Conservation (phyloP, 2,329 filamentous ascomycete species). For the Penicillium aurantiogriseum region DNA sequence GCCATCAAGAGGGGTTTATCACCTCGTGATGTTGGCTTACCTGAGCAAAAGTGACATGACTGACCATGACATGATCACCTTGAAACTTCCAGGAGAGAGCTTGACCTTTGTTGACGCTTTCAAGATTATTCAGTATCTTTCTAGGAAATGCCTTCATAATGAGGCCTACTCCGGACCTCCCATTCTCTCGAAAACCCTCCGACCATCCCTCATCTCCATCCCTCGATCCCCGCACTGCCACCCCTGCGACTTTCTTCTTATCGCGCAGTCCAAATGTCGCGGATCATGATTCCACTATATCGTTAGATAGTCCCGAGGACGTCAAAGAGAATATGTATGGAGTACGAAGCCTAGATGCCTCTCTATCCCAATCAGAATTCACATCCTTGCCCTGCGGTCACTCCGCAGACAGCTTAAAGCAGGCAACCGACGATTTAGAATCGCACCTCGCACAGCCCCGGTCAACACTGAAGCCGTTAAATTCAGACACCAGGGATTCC, state of each 20-base stretch:
- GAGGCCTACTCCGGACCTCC: constrained; percentile 39
- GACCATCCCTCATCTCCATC: constrained; percentile 29
- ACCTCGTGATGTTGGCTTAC: constrained; percentile 11
- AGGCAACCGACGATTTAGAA: constrained; percentile 21
- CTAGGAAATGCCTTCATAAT: constrained; percentile 28
- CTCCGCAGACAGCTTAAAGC: constrained; percentile 14
- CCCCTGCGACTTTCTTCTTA: constrained; percentile 61
- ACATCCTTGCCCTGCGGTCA: constrained; percentile 9
- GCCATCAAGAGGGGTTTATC: constrained; percentile 7
- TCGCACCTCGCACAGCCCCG: constrained; percentile 28
- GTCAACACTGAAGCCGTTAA: constrained; percentile 33
- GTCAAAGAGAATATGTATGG: constrained; percentile 52
- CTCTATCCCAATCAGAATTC: constrained; percentile 43
- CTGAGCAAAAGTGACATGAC: constrained; percentile 6
- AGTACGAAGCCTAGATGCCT: constrained; percentile 57
- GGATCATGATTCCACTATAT: constrained; percentile 44
- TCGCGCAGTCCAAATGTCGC: constrained; percentile 47
- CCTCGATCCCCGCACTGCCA: constrained; percentile 39
- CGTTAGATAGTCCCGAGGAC: constrained; percentile 29
- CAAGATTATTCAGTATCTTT: background rate
- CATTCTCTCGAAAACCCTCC: constrained; percentile 38
- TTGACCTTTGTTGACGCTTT: background rate
- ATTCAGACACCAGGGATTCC: constrained; percentile 16
- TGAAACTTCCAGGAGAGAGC: background rate
- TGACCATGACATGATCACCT: constrained; percentile 6